Conservation (phyloP, 306 rosid species). For the Castanea crenata region DNA sequence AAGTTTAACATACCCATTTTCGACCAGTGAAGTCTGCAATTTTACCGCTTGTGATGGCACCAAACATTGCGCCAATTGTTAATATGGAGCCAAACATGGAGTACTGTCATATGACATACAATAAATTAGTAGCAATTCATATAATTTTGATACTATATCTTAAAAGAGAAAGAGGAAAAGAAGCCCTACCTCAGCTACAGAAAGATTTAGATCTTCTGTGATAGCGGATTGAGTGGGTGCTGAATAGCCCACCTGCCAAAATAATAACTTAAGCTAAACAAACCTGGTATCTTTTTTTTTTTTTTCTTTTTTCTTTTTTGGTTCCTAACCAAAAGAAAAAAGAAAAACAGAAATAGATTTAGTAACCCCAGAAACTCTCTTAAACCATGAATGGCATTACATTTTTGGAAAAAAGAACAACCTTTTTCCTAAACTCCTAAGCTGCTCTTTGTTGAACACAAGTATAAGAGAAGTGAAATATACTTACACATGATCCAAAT, state of each 20-base stretch:
- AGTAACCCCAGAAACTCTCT: slow-evolving; percentile 12
- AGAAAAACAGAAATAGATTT: not conserved
- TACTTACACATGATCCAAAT: slow-evolving; percentile 83
- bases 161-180: not conserved
- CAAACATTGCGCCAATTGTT: slow-evolving; percentile 88
- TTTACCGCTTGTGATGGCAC: slow-evolving; percentile 68
- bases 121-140: slow-evolving; percentile 7
- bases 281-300: slow-evolving; percentile 8
- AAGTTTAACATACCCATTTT: slow-evolving; percentile 55
- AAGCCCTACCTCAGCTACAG: slow-evolving; percentile 40
- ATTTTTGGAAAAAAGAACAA: not conserved
- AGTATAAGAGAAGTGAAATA: not conserved
- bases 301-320: slow-evolving; percentile 10
- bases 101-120: slow-evolving; percentile 44
- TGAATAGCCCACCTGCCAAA: slow-evolving; percentile 56
- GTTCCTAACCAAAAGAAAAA: slow-evolving; percentile 21
- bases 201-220: slow-evolving; percentile 47
- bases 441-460: not conserved
- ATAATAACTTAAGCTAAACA: slow-evolving; percentile 27
- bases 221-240: slow-evolving; percentile 54
- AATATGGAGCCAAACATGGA: slow-evolving; percentile 81
- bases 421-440: not conserved
- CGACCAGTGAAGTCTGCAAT: slow-evolving; percentile 69
- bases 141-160: not conserved
- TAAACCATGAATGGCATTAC: not conserved